phyloP scores from a whole-genome alignment of 2,329 filamentous ascomycete species.

The Monosporascus sp. region DNA sequence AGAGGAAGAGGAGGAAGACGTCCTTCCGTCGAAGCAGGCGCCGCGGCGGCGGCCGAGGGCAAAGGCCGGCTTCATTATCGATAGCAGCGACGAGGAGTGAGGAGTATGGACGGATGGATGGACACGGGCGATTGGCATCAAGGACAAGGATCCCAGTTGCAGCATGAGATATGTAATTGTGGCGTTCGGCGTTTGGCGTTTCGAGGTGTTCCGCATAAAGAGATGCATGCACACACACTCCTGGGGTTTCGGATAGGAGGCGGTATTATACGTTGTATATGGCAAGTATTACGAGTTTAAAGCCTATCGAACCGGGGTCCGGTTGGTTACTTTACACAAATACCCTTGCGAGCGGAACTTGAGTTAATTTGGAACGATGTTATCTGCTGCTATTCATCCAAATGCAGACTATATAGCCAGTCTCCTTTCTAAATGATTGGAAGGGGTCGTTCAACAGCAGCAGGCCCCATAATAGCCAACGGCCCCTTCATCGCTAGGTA shows the following conservation, averaged over 20 bases:
- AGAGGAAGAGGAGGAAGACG: constrained; percentile 36
- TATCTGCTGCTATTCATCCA: too few relatives aligned
- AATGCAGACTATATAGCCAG: too few relatives aligned
- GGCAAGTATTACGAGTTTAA: too few relatives aligned
- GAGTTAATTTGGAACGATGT: too few relatives aligned
- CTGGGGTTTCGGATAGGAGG: neutral
- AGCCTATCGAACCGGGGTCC: too few relatives aligned
- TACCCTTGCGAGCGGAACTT: too few relatives aligned
- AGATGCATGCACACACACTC: neutral
- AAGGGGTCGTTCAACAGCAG: too few relatives aligned
- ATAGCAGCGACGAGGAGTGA: constrained; percentile 53
- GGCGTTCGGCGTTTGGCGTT: neutral
- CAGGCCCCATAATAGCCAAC: too few relatives aligned
- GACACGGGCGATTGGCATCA: constrained; percentile 10
- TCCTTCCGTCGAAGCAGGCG: constrained; percentile 27
- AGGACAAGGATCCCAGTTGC: too few relatives aligned
- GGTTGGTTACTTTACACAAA: too few relatives aligned
- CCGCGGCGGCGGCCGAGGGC: constrained; percentile 36
- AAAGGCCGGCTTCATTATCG: constrained; percentile 50
- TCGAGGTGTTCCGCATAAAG: neutral
- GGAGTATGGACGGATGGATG: constrained; percentile 10
- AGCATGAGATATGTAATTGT: neutral
- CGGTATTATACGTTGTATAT: neutral
- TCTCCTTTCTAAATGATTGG: too few relatives aligned
- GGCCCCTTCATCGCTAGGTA: too few relatives aligned